phyloP scores from a whole-genome alignment of 352 stramenopile species.

The Phytophthora foliorum region DNA sequence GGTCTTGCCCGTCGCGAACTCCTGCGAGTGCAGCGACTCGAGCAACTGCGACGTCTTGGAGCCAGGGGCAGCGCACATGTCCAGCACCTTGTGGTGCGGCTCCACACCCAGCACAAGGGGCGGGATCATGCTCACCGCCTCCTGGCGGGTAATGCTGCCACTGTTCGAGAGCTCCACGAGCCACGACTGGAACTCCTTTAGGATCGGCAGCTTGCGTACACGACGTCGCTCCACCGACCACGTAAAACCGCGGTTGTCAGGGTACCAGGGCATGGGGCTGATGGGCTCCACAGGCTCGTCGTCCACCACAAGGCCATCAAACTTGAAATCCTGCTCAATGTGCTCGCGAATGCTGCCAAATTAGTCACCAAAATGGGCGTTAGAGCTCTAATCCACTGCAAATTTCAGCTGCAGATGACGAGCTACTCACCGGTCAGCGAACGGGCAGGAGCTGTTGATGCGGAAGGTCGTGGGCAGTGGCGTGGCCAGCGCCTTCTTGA shows the following conservation, averaged over 20 bases:
- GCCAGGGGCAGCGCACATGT: slow-evolving; percentile 99
- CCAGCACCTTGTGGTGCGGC: slow-evolving; percentile 94
- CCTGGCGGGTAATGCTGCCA: slow-evolving; percentile 97
- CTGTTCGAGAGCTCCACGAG: slow-evolving; percentile 95
- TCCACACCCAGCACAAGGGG: slow-evolving; percentile 97
- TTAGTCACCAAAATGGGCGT: slow-evolving; percentile 7
- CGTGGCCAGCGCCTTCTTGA: slow-evolving; percentile 91
- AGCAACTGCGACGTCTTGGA: slow-evolving; percentile 99
- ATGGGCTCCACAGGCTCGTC: slow-evolving; percentile 87
- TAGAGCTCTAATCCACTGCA: not conserved
- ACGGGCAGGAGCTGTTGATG: slow-evolving; percentile 93
- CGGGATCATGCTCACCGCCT: slow-evolving; percentile 99
- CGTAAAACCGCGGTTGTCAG: slow-evolving; percentile 89
- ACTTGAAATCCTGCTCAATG: slow-evolving; percentile 89
- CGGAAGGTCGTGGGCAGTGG: slow-evolving; percentile 94
- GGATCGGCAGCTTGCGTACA: slow-evolving; percentile 92
- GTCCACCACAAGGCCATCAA: slow-evolving; percentile 84
- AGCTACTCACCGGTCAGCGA: slow-evolving; percentile 71
- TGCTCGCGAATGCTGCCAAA: slow-evolving; percentile 80
- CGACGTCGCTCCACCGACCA: slow-evolving; percentile 90
- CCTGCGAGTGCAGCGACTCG: slow-evolving; percentile 91
- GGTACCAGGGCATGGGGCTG: slow-evolving; percentile 91
- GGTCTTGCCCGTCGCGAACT: slow-evolving; percentile 79
- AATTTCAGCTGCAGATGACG: not conserved
- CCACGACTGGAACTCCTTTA: slow-evolving; percentile 97